Conservation (phyloP, 768 basidiomycete genomes). For the Suillus plorans region DNA sequence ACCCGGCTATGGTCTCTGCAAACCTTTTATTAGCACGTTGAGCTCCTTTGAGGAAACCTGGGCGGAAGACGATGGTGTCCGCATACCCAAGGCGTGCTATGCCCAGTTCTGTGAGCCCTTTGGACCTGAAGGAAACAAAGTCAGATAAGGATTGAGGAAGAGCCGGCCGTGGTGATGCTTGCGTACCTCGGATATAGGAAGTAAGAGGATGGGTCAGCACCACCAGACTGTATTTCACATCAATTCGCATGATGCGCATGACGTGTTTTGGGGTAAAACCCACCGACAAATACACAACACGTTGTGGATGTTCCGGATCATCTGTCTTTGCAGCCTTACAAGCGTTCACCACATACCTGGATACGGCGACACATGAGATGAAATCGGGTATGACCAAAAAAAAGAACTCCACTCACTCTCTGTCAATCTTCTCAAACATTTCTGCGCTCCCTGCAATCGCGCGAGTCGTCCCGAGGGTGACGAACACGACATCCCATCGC, state of each 20-base stretch:
- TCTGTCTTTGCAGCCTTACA: constrained; percentile 61
- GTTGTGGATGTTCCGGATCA: constrained; percentile 47
- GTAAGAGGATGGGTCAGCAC: constrained; percentile 47
- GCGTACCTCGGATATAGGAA: constrained; percentile 52
- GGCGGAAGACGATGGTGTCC: constrained; percentile 72
- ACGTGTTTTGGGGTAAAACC: constrained; percentile 16
- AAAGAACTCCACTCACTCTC: constrained; percentile 50
- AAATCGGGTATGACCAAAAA: neutral
- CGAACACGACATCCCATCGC: constrained; percentile 75
- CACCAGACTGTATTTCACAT: constrained; percentile 41
- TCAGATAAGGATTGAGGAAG: neutral
- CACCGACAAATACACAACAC: constrained; percentile 72
- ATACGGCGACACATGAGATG: neutral
- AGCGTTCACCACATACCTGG: constrained; percentile 72
- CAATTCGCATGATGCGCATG: neutral
- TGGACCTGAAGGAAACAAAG: constrained; percentile 47
- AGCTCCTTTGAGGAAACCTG: constrained; percentile 51
- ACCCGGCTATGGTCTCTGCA: constrained; percentile 46
- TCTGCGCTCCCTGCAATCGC: constrained; percentile 60
- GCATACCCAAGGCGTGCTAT: constrained; percentile 67
- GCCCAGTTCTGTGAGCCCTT: constrained; percentile 71
- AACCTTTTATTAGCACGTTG: constrained; percentile 41
- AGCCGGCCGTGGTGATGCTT: constrained; percentile 5
- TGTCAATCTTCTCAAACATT: constrained; percentile 75
- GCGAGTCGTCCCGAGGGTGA: constrained; percentile 71